A percentile compares a stretch with the other conserved stretches of the same genome.
Evolutionary conservation across 495 filamentous ascomycete genomes (phyloP).

Genomic region (Pyrenula aspistea): DNA sequence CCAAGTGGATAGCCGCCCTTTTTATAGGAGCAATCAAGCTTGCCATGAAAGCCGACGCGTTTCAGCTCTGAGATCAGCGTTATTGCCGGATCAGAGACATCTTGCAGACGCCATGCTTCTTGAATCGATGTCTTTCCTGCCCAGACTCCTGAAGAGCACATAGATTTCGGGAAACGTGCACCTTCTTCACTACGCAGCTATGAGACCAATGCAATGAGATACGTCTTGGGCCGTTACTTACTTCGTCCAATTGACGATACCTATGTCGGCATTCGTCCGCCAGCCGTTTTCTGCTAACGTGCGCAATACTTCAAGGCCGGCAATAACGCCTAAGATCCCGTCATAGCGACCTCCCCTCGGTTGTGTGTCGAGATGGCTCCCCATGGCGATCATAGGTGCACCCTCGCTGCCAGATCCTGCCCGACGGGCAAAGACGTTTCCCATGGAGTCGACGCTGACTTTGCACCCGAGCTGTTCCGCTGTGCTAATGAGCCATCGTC

Average conservation of each 20-base stretch:
- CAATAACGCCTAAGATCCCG: conserved; percentile 58
- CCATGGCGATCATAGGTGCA: conserved; percentile 29
- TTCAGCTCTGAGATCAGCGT: conserved; percentile 41
- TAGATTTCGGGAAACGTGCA: too few relatives aligned
- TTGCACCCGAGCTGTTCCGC: conserved; percentile 48
- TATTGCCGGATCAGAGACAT: conserved; percentile 41
- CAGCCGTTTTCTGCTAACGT: too few relatives aligned
- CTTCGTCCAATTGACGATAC: too few relatives aligned
- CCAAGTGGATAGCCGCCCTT: too few relatives aligned
- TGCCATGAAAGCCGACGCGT: conserved; percentile 55
- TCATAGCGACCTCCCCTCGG: conserved; percentile 62
- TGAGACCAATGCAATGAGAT: too few relatives aligned
- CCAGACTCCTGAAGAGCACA: conserved; percentile 63
- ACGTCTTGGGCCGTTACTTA: too few relatives aligned
- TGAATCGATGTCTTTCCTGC: conserved; percentile 47
- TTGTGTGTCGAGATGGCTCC: conserved; percentile 44
- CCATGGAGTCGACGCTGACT: conserved; percentile 48
- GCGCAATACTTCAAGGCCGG: too few relatives aligned
- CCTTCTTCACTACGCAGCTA: too few relatives aligned
- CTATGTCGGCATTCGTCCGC: too few relatives aligned
- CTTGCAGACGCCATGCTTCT: conserved; percentile 42
- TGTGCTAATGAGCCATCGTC: conserved; percentile 59
- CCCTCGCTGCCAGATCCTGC: conserved; percentile 32
- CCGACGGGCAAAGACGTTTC: conserved; percentile 59
- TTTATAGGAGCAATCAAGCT: conserved; percentile 20